Evolutionary conservation across 441 rosid species (phyloP).

Genomic region (Populus hybrid): DNA sequence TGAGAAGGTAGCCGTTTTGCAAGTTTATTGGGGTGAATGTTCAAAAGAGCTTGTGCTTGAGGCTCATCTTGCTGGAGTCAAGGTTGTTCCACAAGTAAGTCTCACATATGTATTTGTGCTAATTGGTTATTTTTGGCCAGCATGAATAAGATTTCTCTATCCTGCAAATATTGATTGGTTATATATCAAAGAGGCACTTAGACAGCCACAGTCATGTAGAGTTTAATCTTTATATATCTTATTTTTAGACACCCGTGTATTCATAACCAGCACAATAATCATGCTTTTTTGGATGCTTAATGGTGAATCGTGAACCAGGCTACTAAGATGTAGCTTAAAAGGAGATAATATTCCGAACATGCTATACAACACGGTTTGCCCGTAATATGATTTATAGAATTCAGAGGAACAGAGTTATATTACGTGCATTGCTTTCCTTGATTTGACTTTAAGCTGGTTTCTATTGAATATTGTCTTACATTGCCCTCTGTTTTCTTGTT

Average conservation of each 20-base stretch:
- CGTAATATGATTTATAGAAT: neutral
- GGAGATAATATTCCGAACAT: neutral
- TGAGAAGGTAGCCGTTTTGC: slow-evolving; percentile 71
- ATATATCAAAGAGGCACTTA: neutral
- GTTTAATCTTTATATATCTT: neutral
- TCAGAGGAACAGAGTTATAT: neutral
- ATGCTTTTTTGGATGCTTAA: neutral
- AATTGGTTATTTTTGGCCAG: no score
- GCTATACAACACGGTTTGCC: no score
- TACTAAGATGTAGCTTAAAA: neutral
- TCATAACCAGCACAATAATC: neutral
- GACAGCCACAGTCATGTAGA: neutral
- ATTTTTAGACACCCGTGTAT: neutral
- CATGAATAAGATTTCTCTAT: neutral
- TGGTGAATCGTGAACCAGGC: neutral
- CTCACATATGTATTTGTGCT: neutral
- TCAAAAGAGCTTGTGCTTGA: slow-evolving; percentile 53
- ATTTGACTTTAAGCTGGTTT: neutral
- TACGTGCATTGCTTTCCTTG: neutral
- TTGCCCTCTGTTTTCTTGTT: slow-evolving; percentile 3
- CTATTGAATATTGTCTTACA: neutral
- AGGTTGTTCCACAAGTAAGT: slow-evolving; percentile 80
- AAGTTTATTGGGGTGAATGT: slow-evolving; percentile 79
- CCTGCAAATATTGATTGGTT: neutral
- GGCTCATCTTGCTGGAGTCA: slow-evolving; percentile 67